These are phyloP conservation scores for Hypocrella siamensis DNA, from an alignment of 2,329 filamentous ascomycete genomes.

Conservation along the genomic window DNA sequence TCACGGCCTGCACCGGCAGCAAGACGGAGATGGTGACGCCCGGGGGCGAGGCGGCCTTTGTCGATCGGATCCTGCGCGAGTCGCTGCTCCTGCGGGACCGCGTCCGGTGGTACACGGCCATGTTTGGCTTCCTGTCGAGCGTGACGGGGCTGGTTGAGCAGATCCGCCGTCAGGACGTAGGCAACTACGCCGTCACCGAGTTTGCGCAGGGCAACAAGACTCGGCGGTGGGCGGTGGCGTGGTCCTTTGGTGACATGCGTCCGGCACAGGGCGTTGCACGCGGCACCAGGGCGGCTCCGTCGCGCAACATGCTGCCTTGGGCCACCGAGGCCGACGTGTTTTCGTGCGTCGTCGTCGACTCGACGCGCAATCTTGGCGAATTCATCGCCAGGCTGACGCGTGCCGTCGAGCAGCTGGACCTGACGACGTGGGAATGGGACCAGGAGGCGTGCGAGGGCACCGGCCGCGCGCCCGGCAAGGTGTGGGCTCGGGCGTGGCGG, in stretches of 20 bases:
- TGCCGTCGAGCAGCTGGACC: constrained; percentile 37
- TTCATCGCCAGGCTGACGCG: constrained; percentile 21
- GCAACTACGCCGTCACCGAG: constrained; percentile 70
- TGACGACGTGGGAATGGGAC: constrained; percentile 51
- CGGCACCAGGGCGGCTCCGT: constrained; percentile 22
- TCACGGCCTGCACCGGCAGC: constrained; percentile 61
- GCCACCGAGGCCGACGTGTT: constrained; percentile 20
- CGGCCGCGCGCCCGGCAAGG: constrained; percentile 51
- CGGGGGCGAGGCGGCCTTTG: constrained; percentile 67
- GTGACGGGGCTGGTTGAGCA: constrained; percentile 45
- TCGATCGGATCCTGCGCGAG: constrained; percentile 54
- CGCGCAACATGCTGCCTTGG: constrained; percentile 26
- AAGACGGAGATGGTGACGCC: constrained; percentile 71
- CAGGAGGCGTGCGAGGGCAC: constrained; percentile 34
- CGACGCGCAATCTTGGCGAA: constrained; percentile 20
- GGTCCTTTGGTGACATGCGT: constrained; percentile 61
- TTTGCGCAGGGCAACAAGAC: constrained; percentile 69
- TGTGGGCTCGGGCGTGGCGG: constrained; percentile 64
- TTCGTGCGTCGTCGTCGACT: constrained; percentile 28
- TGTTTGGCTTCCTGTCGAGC: constrained; percentile 71
- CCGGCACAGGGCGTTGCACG: constrained; percentile 35
- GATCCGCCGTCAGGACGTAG: constrained; percentile 38
- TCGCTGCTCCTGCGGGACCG: constrained; percentile 41
- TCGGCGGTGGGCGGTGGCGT: constrained; percentile 72
- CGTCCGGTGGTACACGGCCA: constrained; percentile 78